Conservation (phyloP, 2,329 filamentous ascomycete species). For the Celoporthe dispersa region DNA sequence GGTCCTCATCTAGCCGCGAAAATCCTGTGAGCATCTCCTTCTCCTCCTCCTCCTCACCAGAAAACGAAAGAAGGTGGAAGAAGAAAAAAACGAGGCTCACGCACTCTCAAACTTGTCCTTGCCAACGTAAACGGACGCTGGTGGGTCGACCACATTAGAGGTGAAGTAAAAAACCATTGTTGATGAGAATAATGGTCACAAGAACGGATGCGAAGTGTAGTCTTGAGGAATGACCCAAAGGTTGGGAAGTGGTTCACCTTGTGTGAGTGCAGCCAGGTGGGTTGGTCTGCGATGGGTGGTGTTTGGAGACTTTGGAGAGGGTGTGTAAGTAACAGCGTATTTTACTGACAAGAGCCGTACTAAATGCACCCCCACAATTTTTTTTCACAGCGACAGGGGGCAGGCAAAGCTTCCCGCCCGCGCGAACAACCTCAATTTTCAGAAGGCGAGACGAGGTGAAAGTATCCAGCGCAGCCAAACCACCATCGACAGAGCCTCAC, state of each 20-base stretch:
- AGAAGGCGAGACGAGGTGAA: neutral
- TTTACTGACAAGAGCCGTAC: neutral
- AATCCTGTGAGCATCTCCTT: slow-evolving; percentile 21
- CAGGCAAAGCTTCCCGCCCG: slow-evolving; percentile 22
- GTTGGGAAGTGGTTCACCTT: neutral
- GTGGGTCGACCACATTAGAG: slow-evolving; percentile 78
- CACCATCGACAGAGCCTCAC: slow-evolving; percentile 8
- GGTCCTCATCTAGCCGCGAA: slow-evolving; percentile 76
- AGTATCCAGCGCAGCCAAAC: neutral
- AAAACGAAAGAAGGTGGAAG: no score
- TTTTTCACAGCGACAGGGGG: slow-evolving; percentile 18
- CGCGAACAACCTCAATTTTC: slow-evolving; percentile 25
- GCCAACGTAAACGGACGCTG: slow-evolving; percentile 91
- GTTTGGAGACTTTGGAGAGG: neutral
- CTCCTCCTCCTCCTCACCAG: slow-evolving; percentile 22
- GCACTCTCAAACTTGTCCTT: slow-evolving; percentile 99
- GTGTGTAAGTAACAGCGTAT: neutral
- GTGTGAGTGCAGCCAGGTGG: neutral
- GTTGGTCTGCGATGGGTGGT: neutral
- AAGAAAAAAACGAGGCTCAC: slow-evolving; percentile 38
- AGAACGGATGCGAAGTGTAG: neutral
- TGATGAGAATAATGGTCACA: neutral
- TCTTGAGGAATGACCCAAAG: neutral
- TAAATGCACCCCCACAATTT: slow-evolving; percentile 19
- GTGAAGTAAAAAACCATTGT: slow-evolving; percentile 97